These are phyloP conservation scores for Aspergillus nidulans DNA, from an alignment of 495 filamentous ascomycete genomes.

Conservation along the genomic window DNA sequence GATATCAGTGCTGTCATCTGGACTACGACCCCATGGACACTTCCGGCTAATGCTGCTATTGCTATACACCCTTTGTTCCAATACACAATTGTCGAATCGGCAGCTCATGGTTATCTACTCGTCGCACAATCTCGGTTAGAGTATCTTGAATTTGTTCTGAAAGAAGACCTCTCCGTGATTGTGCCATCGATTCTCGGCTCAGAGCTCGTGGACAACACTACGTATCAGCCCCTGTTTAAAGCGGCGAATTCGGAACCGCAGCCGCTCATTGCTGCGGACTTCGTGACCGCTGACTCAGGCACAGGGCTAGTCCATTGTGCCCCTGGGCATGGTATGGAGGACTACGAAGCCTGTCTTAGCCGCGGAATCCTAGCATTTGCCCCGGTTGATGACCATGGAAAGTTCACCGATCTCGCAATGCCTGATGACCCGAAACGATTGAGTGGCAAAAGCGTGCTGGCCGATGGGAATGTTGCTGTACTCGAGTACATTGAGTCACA, in stretches of 20 bases:
- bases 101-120: conserved; percentile 52
- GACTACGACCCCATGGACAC: conserved; percentile 98
- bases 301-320: conserved; percentile 91
- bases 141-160: conserved; percentile 40
- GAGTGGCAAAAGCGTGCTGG: conserved; percentile 56
- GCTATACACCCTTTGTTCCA: conserved; percentile 67
- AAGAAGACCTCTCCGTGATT: conserved; percentile 46
- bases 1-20: conserved; percentile 75
- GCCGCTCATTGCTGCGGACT: conserved; percentile 72
- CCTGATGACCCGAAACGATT: conserved; percentile 59
- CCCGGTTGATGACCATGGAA: conserved; percentile 75
- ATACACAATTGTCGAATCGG: conserved; percentile 64
- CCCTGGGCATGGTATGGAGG: conserved; percentile 93
- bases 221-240: conserved; percentile 64
- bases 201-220: conserved; percentile 54
- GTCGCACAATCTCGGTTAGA: conserved; percentile 64
- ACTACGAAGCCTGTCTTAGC: conserved; percentile 76
- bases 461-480: conserved; percentile 63
- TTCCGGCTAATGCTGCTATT: conserved; percentile 89
- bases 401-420: conserved; percentile 71
- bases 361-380: conserved; percentile 65
- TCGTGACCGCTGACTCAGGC: conserved; percentile 82
- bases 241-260: conserved; percentile 49
- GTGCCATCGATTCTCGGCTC: conserved; percentile 57
- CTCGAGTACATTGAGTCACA: conserved; percentile 56